Evolutionary conservation across 2,329 filamentous ascomycete genomes (phyloP).

Genomic region (Epichloe aotearoae): DNA sequence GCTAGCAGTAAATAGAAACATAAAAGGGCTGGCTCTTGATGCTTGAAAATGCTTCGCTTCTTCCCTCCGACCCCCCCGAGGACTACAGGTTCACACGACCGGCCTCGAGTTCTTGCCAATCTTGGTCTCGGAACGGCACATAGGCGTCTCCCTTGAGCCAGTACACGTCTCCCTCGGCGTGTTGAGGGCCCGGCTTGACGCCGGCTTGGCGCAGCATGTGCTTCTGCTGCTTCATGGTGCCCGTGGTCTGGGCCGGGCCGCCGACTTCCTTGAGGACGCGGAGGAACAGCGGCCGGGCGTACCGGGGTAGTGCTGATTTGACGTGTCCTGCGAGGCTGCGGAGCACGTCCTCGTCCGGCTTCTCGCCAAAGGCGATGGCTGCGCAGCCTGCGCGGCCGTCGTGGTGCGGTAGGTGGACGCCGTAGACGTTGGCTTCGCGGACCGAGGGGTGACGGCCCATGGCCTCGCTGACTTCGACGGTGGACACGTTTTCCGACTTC

Average conservation of each 20-base stretch:
- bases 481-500: slow-evolving; percentile 77
- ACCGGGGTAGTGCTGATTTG: slow-evolving; percentile 48
- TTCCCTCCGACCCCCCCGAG: neutral
- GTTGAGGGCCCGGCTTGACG: slow-evolving; percentile 42
- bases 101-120: slow-evolving; percentile 55
- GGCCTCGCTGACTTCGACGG: slow-evolving; percentile 66
- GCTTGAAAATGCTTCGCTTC: neutral
- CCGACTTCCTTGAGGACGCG: slow-evolving; percentile 45
- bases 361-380: slow-evolving; percentile 47
- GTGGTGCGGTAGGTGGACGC: slow-evolving; percentile 64
- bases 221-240: slow-evolving; percentile 86
- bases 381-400: slow-evolving; percentile 78
- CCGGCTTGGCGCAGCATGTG: slow-evolving; percentile 57
- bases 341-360: slow-evolving; percentile 32
- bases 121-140: slow-evolving; percentile 47
- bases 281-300: slow-evolving; percentile 67
- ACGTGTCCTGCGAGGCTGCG: slow-evolving; percentile 49
- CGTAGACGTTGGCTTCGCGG: slow-evolving; percentile 75
- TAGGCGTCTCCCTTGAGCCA: slow-evolving; percentile 59
- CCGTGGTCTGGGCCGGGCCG: slow-evolving; percentile 52
- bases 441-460: slow-evolving; percentile 54
- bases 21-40: neutral
- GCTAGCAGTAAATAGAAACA: neutral
- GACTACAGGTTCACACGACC: slow-evolving; percentile 57
- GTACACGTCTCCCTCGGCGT: slow-evolving; percentile 34